phyloP scores from a whole-genome alignment of 257 asterid species.

The Solanum rostratum region DNA sequence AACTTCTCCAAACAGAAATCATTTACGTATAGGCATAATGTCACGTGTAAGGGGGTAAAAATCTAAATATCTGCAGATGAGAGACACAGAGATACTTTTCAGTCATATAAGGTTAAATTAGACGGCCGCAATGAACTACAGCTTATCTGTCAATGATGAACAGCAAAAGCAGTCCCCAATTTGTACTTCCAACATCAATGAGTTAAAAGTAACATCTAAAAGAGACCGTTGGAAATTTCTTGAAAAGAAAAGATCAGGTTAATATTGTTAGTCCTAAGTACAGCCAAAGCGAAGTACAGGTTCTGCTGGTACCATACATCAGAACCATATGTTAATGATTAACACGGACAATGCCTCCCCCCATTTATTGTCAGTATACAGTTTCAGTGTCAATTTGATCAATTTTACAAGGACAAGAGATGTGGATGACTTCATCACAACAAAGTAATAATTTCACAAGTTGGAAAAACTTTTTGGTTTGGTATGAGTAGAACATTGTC shows the following conservation, averaged over 20 bases:
- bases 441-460: not conserved
- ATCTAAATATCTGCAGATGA: not conserved
- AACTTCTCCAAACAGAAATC: not conserved
- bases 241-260: not conserved
- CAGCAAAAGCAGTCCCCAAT: not conserved
- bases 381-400: not conserved
- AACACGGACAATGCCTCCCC: not conserved
- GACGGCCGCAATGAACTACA: not conserved
- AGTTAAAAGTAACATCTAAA: not conserved
- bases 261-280: not conserved
- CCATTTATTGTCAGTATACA: not conserved
- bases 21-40: not conserved
- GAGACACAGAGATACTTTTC: not conserved
- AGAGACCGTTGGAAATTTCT: not conserved
- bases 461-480: not conserved
- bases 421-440: not conserved
- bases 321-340: not conserved
- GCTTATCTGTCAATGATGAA: not conserved
- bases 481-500: not conserved
- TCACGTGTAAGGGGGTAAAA: not conserved
- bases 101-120: not conserved
- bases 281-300: not conserved
- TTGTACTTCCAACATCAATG: not conserved
- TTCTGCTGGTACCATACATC: not conserved
- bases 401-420: not conserved